Percentiles rank a stretch among this genome's conserved stretches.
These are phyloP conservation scores for Cetradonia linearis DNA, from an alignment of 495 filamentous ascomycete species.

Conservation along the genomic window DNA sequence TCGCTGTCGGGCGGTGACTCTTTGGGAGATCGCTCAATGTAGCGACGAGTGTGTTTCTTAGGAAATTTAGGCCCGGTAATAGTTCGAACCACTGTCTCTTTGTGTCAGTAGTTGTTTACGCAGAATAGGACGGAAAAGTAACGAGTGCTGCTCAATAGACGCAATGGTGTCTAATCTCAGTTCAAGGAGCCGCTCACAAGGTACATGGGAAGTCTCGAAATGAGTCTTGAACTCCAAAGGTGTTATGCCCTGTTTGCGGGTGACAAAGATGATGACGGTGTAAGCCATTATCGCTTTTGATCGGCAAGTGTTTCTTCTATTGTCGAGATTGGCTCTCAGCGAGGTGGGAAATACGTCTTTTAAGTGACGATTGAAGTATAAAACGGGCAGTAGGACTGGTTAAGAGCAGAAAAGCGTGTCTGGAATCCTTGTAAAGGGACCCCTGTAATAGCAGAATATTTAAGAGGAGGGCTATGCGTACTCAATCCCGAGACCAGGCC, in stretches of 20 bases:
- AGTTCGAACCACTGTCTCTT: constrained; percentile 18
- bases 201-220: constrained; percentile 29
- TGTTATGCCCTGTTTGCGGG: constrained; percentile 28
- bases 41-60: constrained; percentile 25
- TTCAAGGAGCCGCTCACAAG: not conserved
- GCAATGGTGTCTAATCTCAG: not conserved
- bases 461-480: not conserved
- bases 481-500: not conserved
- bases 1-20: not conserved
- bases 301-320: not conserved
- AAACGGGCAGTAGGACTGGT: not conserved
- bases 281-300: not conserved
- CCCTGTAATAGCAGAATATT: not conserved
- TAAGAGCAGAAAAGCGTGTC: not conserved
- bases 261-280: constrained; percentile 19
- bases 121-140: no score
- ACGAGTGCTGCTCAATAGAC: no score
- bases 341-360: not conserved
- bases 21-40: constrained; percentile 24
- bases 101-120: not conserved
- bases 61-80: constrained; percentile 28
- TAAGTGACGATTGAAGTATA: not conserved
- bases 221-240: constrained; percentile 29
- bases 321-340: not conserved
- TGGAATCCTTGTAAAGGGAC: not conserved